phyloP scores from a whole-genome alignment of 1,139 yeast species.

The Magnusiomyces suaveolens region DNA sequence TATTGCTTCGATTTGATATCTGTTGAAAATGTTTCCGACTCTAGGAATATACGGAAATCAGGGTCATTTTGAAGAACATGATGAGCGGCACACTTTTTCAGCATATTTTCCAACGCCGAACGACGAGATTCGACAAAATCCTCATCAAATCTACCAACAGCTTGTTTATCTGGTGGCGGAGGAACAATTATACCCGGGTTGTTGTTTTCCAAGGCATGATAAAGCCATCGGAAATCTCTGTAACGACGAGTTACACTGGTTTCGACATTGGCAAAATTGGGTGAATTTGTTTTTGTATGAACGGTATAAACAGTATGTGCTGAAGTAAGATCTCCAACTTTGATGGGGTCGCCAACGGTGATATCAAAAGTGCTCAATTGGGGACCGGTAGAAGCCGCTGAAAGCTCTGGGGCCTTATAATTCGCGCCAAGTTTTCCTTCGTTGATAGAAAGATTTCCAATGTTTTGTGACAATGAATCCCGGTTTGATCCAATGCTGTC shows the following conservation, averaged over 20 bases:
- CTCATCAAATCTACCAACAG: constrained; percentile 79
- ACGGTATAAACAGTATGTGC: constrained; percentile 87
- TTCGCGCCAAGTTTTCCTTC: background rate
- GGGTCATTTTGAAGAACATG: constrained; percentile 54
- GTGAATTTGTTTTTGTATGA: constrained; percentile 44
- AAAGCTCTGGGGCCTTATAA: background rate
- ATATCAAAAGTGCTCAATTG: constrained; percentile 40
- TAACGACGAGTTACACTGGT: constrained; percentile 63
- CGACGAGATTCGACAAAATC: constrained; percentile 83
- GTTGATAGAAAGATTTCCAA: background rate
- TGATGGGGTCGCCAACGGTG: constrained; percentile 80
- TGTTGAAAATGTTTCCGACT: constrained; percentile 56
- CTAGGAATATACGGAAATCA: constrained; percentile 70
- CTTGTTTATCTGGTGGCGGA: constrained; percentile 95
- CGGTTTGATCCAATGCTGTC: no score
- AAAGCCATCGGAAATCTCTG: constrained; percentile 78
- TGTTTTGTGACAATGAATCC: background rate
- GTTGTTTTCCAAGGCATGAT: constrained; percentile 73
- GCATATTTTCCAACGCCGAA: constrained; percentile 80
- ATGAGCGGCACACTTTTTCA: constrained; percentile 52
- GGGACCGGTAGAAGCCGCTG: background rate
- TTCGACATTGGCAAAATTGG: constrained; percentile 33
- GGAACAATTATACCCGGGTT: constrained; percentile 90
- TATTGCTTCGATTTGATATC: constrained; percentile 33
- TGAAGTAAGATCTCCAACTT: constrained; percentile 80